Base-by-base conservation (phyloP, 2,329 filamentous ascomycete genomes). In the Paradendryphiella salina region DNA sequence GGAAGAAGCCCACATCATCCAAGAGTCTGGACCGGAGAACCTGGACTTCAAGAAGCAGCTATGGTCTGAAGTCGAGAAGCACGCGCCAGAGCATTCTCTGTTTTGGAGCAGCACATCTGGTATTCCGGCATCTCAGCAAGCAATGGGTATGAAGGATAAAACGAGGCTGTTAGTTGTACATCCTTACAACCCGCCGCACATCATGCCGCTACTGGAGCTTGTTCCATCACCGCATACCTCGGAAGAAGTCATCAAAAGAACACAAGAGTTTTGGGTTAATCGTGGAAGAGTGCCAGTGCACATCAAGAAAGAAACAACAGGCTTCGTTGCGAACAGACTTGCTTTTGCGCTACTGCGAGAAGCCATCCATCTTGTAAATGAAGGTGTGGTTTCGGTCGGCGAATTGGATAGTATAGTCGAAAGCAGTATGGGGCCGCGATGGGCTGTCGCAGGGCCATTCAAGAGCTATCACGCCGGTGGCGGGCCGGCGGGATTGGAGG, bases 121-220 rank as follows among this genome's bases (percentile, higher is more conserved):
- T 0, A 84, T 85, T 21, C 76, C 80, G 0, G 80, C 82, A 0
- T 81, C 79, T 0, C 69, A 67, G 18, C 82, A 85, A 56, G 68
- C 67, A 7, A 50, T 53, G 13, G 56, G 71, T 3, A 79, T 80
- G 76, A 58, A 67, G 17, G 73, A 79, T 7, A 58, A 66, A 23
- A 48, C 64, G n/a, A 70, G 81, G 1, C 63, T 85, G 2, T 54
- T 85, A 0, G 78, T 85, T 1, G 81, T 83, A 3, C 83, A 85
- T 63, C 82, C 83, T 0, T 85, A 82, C 65, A 85, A 85, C 46
- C 83, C 83, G 17, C 83, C 82, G 1, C 81, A 85, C 56, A 76
- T 85, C 45, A 84, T 85, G 80, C 83, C 83, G 0, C 61, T 85
- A 1, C 67, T 85, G 2, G 82, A 85, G 63, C 72, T 85, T 26